phyloP scores from a whole-genome alignment of 257 asterid genomes.

The Galeopsis tetrahit region DNA sequence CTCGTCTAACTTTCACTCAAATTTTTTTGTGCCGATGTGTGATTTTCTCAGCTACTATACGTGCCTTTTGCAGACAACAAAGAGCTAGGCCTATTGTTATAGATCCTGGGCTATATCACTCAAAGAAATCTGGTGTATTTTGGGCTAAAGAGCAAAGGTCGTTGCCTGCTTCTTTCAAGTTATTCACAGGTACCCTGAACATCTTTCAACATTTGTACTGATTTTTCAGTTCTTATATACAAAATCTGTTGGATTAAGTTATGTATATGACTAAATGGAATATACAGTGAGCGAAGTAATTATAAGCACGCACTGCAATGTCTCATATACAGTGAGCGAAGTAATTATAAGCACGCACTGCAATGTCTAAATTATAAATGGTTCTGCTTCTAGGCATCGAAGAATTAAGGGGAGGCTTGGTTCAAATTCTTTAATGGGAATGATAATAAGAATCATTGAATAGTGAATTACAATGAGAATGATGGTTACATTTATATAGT shows the following conservation, averaged over 20 bases:
- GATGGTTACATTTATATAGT: no score
- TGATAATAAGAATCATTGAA: neutral
- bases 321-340: neutral
- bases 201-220: neutral
- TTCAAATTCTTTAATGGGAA: no score
- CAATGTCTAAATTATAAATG: neutral
- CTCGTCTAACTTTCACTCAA: slow-evolving; percentile 13
- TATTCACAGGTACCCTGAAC: slow-evolving; percentile 69
- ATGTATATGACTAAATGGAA: neutral
- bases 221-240: slow-evolving; percentile 3
- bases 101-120: slow-evolving; percentile 91
- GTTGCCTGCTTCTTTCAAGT: slow-evolving; percentile 84
- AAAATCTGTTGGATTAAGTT: neutral
- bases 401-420: neutral
- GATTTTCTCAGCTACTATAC: slow-evolving; percentile 12
- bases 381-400: slow-evolving; percentile 16
- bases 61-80: slow-evolving; percentile 62
- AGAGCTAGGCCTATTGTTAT: slow-evolving; percentile 84
- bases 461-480: no score
- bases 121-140: slow-evolving; percentile 86
- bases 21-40: slow-evolving; percentile 8
- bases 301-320: neutral
- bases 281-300: neutral
- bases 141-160: slow-evolving; percentile 98
- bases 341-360: neutral